Base-by-base conservation (phyloP, 2,329 filamentous ascomycete species). In the Calycina herbarum region DNA sequence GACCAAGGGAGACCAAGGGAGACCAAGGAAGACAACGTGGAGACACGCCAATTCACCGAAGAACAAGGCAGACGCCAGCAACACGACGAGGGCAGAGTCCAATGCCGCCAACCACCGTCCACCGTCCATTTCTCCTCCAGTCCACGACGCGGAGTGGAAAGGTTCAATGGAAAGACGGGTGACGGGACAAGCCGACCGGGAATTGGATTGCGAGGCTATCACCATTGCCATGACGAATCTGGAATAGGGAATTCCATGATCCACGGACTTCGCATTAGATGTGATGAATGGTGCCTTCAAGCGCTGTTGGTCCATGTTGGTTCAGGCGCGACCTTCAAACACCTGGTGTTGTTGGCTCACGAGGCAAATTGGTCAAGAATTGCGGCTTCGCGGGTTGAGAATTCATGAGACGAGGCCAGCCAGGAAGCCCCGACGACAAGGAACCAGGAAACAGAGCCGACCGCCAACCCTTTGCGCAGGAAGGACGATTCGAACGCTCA, bases 111-210 rank as follows among this genome's bases (percentile, higher is more conserved):
- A 24, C 48, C 48, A 54, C 48, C n/a, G 10, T 24, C 17, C 42
- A 10, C 48, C n/a, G 10, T 24, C 17, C 42, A 10, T 20, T n/a
- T 48, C 42, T 24, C 3, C 3, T 27, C 48, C 48, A 59, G 38
- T 42, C 35, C 20, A 40, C 13, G 8, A 20, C 11, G 24, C 20
- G 15, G n/a, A 59, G n/a, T 7, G 40, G 24, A 38, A 61, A 61
- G 48, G 48, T 54, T 54, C 11, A 33, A 33, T 29, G 59, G 27
- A 33, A 35, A 31, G 27, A 61, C 62, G 62, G 62, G 29, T 24
- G 27, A 64, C 62, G 62, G 62, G 51, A 59, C 62, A 59, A 56
- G 62, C 65, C 62, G 65, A 64, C 54, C 57, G 58, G 64, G 48
- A 56, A 54, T 8, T 54, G 48, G 48, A 54, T 27, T 54, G 48